Base-by-base conservation (phyloP, 1,284 basidiomycete genomes). In the Cystobasidiaceae sp. region DNA sequence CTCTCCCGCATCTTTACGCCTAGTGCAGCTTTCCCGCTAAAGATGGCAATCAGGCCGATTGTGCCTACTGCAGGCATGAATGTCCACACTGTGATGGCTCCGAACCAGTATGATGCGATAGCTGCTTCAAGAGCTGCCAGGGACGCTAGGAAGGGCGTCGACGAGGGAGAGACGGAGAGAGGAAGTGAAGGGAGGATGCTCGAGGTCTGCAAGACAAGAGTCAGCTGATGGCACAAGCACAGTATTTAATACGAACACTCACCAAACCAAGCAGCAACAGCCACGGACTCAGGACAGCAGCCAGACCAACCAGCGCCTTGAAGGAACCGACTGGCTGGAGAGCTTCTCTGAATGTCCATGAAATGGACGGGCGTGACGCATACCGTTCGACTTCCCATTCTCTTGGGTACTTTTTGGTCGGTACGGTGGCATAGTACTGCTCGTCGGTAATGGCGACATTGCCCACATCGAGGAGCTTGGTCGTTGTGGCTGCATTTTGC, bases 361-460 rank as follows among this genome's bases (percentile, higher is more conserved):
- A 15, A 9, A 55, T 19, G 21, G 55, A 51, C 33, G 23, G 33
- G 25, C 61, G 50, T 4, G 48, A 17, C 21, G 25, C 41, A 30
- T 64, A 64, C 41, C 61, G 4, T 9, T 64, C 61, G 51, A 64
- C 56, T 33, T 64, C 61, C 61, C 61, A 64, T 32, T 64, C 61
- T 56, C 61, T 64, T 28, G 52, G 61, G n/a, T 44, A 64, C 8
- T 64, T 64, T 27, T 39, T 45, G 30, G 27, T 23, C 21, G 9
- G 21, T 7, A 23, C 23, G 17, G 33, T 34, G 27, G 46, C 46
- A 11, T 56, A 64, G n/a, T 46, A 55, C 3, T 19, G 33, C 33
- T 64, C 61, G 21, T 64, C 61, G 7, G 33, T 11, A n/a, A 64
- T 45, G 19, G 43, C 32, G 11, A 64, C 43, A n/a, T 39, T 54